Evolutionary conservation across 768 basidiomycete species (phyloP), one percentile per base, ranked within the genome.

Genomic region (Podaxis sp.): DNA sequence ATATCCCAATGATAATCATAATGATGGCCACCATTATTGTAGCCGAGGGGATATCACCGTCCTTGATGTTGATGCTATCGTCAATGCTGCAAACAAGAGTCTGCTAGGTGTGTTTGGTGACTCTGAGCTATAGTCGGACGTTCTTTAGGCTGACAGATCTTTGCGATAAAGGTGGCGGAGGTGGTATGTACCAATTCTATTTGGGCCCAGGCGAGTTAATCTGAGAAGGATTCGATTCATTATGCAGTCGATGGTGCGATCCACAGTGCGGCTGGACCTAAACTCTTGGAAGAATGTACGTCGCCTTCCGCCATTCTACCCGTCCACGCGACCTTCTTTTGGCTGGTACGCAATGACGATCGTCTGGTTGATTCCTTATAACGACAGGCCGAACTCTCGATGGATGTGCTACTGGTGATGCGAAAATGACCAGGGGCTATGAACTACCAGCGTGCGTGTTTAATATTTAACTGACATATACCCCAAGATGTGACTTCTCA

Each of bases 1-100:
- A 28, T 51, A 24, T 33, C 26, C 57, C 28, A 44, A 51, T 51
- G 12, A 26, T 55, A 39, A 55, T 51, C 49, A 55, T 63, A 49
- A 49, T 59, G 40, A 54, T 22, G 63, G 59, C 17, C 54, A 33
- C 33, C 9, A 36, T 24, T 28, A 38, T 59, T 51, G 44, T 68
- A 93, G 92, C 68, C 86, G 90, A 69, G 90, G 90, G 26, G 89
- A 93, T 73, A 93, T 95, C 61, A 93, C 92, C 2, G 76, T 78
- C 61, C 71, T 94, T 22, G 79, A 86, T 57, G 75, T 90, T 11
- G 92, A 93, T 70, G 77, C 85, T 0, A 88, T 94, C 60, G 92
- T 94, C 30, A 94, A 93, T 68, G 93, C 93, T 12, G 93, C 92
- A 5, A 94, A 94, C 69, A 79, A 78, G 52, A 82, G 83, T 54